These are phyloP conservation scores for Suillus americanus DNA, from an alignment of 768 basidiomycete species.

Conservation along the genomic window DNA sequence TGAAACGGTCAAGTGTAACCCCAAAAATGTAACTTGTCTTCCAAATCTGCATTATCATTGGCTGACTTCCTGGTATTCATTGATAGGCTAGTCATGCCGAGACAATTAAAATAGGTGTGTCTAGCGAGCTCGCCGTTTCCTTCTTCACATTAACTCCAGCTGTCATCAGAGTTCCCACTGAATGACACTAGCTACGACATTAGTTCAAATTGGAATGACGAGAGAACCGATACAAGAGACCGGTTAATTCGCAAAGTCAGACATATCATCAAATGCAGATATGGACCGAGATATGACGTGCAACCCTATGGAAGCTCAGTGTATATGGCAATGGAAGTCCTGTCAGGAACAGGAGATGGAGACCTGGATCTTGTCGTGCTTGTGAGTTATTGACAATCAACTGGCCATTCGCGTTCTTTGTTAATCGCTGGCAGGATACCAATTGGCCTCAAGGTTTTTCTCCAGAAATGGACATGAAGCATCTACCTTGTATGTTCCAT, in stretches of 20 bases:
- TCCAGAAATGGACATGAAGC: constrained; percentile 22
- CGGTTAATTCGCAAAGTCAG: not conserved
- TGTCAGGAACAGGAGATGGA: constrained; percentile 15
- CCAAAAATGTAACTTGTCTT: not conserved
- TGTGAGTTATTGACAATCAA: constrained; percentile 31
- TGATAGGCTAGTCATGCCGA: not conserved
- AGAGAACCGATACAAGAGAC: not conserved
- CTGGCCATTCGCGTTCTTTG: not conserved
- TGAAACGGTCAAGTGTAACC: not conserved
- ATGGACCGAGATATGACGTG: constrained; percentile 35
- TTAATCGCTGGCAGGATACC: constrained; percentile 31
- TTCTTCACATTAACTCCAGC: not conserved
- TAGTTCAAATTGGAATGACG: not conserved
- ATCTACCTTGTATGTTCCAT: constrained; percentile 29
- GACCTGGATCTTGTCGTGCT: constrained; percentile 55
- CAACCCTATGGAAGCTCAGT: constrained; percentile 49
- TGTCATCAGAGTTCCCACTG: not conserved
- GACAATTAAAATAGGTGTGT: not conserved
- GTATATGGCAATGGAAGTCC: constrained; percentile 33
- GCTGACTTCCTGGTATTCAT: not conserved
- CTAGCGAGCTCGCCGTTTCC: not conserved
- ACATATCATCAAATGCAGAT: constrained; percentile 25
- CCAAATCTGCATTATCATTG: too few relatives aligned
- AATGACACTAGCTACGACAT: not conserved
- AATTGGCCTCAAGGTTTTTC: constrained; percentile 27